A percentile compares a stretch with the other conserved stretches of the same genome.
Conservation (phyloP, 768 basidiomycete genomes). For the Kwoniella europaea region DNA sequence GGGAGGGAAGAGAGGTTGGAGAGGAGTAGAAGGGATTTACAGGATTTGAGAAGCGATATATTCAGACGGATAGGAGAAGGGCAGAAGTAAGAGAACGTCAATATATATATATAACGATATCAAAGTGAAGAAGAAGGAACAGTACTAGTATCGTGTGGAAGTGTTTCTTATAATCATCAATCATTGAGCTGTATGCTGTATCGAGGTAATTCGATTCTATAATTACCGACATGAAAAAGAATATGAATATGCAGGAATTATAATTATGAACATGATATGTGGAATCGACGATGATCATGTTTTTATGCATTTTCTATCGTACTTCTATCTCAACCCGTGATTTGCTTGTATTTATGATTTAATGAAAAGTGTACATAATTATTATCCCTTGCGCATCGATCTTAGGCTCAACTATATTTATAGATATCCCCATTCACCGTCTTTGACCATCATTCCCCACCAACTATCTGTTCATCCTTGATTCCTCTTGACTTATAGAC, state of each 20-base stretch:
- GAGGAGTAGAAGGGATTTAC: slow-evolving; percentile 4
- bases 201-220: no score
- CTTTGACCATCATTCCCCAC: not conserved
- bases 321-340: not conserved
- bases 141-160: no score
- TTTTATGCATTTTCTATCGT: not conserved
- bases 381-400: no score
- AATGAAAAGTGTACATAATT: no score
- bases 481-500: not conserved
- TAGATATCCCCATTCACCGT: not conserved
- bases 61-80: not conserved
- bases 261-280: no score
- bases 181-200: no score
- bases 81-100: not conserved
- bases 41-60: slow-evolving; percentile 3
- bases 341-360: not conserved
- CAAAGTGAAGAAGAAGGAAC: no score
- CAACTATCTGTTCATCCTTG: not conserved
- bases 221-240: no score
- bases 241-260: no score
- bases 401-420: not conserved
- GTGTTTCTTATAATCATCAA: no score
- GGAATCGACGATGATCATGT: not conserved
- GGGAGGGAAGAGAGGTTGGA: not conserved
- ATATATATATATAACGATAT: no score